Evolutionary conservation across 1,284 basidiomycete genomes (phyloP).

Genomic region (Naganishia sp.): DNA sequence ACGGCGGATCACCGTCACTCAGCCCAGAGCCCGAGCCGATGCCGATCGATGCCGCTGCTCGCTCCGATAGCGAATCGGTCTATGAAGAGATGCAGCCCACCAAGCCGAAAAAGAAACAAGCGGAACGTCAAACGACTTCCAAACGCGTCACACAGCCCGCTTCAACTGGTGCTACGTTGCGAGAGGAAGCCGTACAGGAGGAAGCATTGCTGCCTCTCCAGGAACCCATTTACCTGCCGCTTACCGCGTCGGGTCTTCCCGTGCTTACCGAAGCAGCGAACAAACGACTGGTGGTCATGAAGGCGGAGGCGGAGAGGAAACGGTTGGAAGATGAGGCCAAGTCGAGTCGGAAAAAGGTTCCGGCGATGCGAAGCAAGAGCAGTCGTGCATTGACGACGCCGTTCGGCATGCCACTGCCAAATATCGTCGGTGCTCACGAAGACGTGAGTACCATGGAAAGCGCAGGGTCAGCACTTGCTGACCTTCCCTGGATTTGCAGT

Average conservation of each 20-base stretch:
- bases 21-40: slow-evolving; percentile 10
- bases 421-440: background rate
- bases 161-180: too few relatives aligned
- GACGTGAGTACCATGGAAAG: background rate
- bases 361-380: slow-evolving; percentile 1
- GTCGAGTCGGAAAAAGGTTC: background rate
- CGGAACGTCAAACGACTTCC: slow-evolving; percentile 1
- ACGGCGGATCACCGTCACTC: background rate
- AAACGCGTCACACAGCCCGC: background rate
- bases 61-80: slow-evolving; percentile 15
- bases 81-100: slow-evolving; percentile 1
- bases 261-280: slow-evolving; percentile 32
- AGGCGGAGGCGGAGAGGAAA: slow-evolving; percentile 18
- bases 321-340: slow-evolving; percentile 16
- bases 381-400: slow-evolving; percentile 26
- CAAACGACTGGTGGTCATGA: slow-evolving; percentile 22
- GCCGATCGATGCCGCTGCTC: slow-evolving; percentile 21
- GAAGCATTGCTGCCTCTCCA: background rate
- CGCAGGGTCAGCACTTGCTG: background rate
- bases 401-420: slow-evolving; percentile 9
- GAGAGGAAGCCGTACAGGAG: too few relatives aligned
- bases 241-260: slow-evolving; percentile 29
- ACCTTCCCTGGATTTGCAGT: slow-evolving; percentile 1
- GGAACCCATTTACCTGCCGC: slow-evolving; percentile 19
- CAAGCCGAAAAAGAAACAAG: slow-evolving; percentile 5